Evolutionary conservation across 768 basidiomycete species (phyloP), one percentile per base, ranked within the genome.

Genomic region (Pisolithus marmoratus): DNA sequence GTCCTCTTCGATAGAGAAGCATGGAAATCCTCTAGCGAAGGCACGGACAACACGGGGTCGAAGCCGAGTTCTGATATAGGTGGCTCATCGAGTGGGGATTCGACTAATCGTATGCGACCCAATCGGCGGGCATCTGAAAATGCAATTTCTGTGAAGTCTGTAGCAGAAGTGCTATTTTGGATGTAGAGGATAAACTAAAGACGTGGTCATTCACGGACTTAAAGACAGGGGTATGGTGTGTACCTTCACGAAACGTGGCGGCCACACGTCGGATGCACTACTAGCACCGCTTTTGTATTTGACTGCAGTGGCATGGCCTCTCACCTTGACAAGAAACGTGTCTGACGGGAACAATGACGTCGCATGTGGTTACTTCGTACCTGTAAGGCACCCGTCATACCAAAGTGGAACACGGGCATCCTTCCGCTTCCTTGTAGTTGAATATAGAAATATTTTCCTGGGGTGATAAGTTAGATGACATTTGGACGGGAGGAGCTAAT

Each of bases 371-470:
- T 8, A 3, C 42, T 15, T 19, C 63, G 31, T 48, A 81, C 84
- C 70, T 85, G 83, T 31, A 90, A 71, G 80, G 82, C 85, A n/a
- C 88, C 88, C 1, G 87, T 90, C 89, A 90, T 91, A 2, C 88
- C 89, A 57, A 90, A 87, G 62, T 90, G 88, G 45, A 90, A 67
- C 3, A 90, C 83, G 4, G 87, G 87, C 55, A 79, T 63, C 59
- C 72, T 73, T 0, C 85, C 87, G 14, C 69, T 53, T 7, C 85
- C 85, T 27, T 79, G 76, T 3, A 90, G 73, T 41, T 76, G 74
- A 11, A 90, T 63, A 58, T 84, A 91, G 54, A 85, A 83, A n/a
- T 78, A 71, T 64, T 86, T 81, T 48, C 84, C 81, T 82, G 23
- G 44, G 15, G 46, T 9, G 8, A 15, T 7, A 19, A 31, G 17